Evolutionary conservation across 2,329 filamentous ascomycete species (phyloP), one percentile per base, ranked within the genome.

Genomic region (Monilinia fructicola): DNA sequence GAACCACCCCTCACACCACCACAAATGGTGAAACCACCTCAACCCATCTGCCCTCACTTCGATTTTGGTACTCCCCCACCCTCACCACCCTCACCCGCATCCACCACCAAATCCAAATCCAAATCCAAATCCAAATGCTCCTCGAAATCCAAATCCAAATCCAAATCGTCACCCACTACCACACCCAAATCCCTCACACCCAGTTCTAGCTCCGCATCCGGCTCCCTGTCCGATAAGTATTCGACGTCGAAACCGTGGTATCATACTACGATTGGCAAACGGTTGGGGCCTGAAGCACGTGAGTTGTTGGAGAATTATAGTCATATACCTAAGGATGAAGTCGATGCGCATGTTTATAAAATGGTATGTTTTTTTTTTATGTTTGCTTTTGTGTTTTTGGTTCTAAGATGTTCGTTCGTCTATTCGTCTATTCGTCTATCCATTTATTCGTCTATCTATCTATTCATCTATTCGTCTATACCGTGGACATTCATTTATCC

Each of bases 271-370:
- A 38, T 65, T 12, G 64, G 64, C 2, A 44, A 60, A 18, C 64
- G 64, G 4, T 10, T 65, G 14, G 23, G 60, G 11, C 58, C 64
- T 12, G 44, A 54, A 40, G 67, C 67, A 28, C 67, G 70, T 40
- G 66, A 69, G 31, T 60, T 72, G 0, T 64, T 73, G 1, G 67
- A 73, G 46, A 67, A 69, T 44, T 72, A 73, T 66, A 67, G 67
- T 28, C 58, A 67, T 4, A 71, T 72, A 42, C 42, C 67, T 1
- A 54, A 61, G 44, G 67, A 71, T 40, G 40, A 42, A 4, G 56
- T 72, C 10, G 64, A 70, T 54, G 56, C 54, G 18, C 70, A 73
- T 52, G 62, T 73, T 23, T 68, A 68, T 48, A 69, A 67, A 42
- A 63, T 69, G 60, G 70, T 73, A 66, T 31, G 40, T 35, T 31